A percentile compares a stretch with the other conserved stretches of the same genome.
Evolutionary conservation across 768 basidiomycete species (phyloP).

Genomic region (Mycena latifolia): DNA sequence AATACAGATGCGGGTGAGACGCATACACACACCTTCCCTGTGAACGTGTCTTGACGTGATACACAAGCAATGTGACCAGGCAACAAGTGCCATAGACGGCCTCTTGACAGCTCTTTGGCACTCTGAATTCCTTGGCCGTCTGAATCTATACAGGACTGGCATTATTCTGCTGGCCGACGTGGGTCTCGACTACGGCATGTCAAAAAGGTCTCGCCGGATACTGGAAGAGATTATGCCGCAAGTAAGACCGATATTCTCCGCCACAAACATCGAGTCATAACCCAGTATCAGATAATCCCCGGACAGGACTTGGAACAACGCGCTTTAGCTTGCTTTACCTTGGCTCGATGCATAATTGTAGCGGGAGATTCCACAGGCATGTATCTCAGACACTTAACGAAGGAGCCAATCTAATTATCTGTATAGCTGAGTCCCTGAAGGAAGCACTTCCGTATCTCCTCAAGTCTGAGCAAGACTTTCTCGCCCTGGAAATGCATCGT

Average conservation of each 20-base stretch:
- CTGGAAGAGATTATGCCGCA: conserved; percentile 88
- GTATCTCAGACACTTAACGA: background rate
- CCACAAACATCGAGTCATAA: background rate
- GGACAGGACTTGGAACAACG: conserved; percentile 84
- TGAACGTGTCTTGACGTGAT: conserved; percentile 11
- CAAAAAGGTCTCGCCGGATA: conserved; percentile 70
- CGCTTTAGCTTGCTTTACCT: conserved; percentile 78
- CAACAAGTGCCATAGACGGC: conserved; percentile 70
- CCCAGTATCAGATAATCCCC: conserved; percentile 64
- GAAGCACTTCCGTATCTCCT: conserved; percentile 73
- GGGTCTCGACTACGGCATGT: conserved; percentile 82
- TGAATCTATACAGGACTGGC: conserved; percentile 75
- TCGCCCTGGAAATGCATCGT: conserved; percentile 65
- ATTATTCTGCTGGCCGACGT: conserved; percentile 83
- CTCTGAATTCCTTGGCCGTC: conserved; percentile 81
- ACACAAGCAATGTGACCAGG: conserved; percentile 72
- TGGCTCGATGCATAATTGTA: conserved; percentile 82
- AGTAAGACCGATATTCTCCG: conserved; percentile 50
- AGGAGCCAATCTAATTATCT: background rate
- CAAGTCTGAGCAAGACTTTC: conserved; percentile 77
- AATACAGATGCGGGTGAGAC: conserved; percentile 60
- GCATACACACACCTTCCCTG: background rate
- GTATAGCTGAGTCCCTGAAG: conserved; percentile 55
- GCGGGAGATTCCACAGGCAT: conserved; percentile 62
- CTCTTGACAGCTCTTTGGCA: conserved; percentile 83